phyloP scores from a whole-genome alignment of 176 grass and related monocot species.

The Alloteropsis semialata region DNA sequence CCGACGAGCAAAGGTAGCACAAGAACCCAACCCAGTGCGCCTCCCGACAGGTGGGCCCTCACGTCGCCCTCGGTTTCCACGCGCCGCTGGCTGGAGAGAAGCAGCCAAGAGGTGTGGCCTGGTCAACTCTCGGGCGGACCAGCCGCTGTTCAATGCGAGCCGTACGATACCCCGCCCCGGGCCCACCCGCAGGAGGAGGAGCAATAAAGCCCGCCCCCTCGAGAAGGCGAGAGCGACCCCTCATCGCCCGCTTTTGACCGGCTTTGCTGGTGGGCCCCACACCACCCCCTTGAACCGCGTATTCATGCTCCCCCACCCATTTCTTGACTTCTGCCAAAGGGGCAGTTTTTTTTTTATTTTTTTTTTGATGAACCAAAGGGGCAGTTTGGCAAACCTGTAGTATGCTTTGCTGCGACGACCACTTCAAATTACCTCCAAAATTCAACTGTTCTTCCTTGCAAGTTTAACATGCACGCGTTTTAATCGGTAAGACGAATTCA shows the following conservation, averaged over 20 bases:
- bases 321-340: background rate
- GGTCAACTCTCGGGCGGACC: background rate
- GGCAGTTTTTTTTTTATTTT: too few relatives aligned
- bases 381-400: background rate
- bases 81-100: background rate
- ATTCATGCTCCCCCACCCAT: background rate
- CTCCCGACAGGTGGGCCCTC: background rate
- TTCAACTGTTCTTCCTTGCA: background rate
- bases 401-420: background rate
- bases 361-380: too few relatives aligned
- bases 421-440: background rate
- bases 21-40: background rate
- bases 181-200: background rate
- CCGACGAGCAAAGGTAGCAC: background rate
- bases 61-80: background rate
- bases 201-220: background rate
- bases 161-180: background rate
- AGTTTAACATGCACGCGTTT: too few relatives aligned
- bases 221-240: slow-evolving; percentile 19
- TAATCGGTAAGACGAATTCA: too few relatives aligned
- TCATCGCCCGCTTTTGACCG: slow-evolving; percentile 22
- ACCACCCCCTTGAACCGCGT: background rate
- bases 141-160: background rate
- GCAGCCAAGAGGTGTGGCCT: background rate
- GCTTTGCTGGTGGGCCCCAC: background rate